These are phyloP conservation scores for Macrophomina phaseolina DNA, from an alignment of 2,329 filamentous ascomycete species.

Conservation along the genomic window DNA sequence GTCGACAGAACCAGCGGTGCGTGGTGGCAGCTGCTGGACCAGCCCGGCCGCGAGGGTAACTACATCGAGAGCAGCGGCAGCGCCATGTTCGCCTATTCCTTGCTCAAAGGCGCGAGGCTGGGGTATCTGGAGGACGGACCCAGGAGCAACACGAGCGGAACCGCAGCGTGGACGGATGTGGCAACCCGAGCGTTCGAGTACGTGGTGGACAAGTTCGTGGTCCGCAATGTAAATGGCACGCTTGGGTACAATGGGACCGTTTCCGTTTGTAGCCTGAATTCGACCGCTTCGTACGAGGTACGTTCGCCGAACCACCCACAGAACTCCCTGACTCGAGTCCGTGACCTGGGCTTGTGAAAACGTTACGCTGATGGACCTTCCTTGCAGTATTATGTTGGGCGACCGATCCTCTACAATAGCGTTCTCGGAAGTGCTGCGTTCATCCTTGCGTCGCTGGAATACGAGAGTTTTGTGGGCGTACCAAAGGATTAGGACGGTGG, in stretches of 20 bases:
- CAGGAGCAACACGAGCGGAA: constrained; percentile 37
- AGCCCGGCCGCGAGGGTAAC: constrained; percentile 55
- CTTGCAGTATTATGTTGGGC: constrained; percentile 51
- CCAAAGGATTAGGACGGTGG: not conserved
- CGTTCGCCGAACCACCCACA: constrained; percentile 18
- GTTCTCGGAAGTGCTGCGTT: constrained; percentile 35
- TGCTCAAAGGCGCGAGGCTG: constrained; percentile 42
- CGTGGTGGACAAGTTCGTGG: constrained; percentile 54
- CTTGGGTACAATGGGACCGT: constrained; percentile 43
- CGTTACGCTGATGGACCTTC: not conserved
- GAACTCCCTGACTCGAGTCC: too few species aligned
- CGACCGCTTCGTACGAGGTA: constrained; percentile 36
- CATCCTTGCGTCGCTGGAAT: constrained; percentile 36
- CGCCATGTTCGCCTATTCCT: constrained; percentile 54
- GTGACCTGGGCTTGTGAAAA: not conserved
- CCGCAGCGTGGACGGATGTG: constrained; percentile 41
- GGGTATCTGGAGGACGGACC: constrained; percentile 37
- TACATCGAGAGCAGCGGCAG: constrained; percentile 66
- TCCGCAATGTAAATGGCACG: constrained; percentile 45
- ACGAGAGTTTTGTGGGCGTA: constrained; percentile 27
- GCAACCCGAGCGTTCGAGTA: constrained; percentile 53
- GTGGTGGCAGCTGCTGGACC: constrained; percentile 65
- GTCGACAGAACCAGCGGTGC: constrained; percentile 52
- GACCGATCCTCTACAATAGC: constrained; percentile 41
- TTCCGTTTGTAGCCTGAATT: constrained; percentile 36